These are phyloP conservation scores for Prinsepia uniflora DNA, from an alignment of 306 rosid genomes.

Conservation along the genomic window DNA sequence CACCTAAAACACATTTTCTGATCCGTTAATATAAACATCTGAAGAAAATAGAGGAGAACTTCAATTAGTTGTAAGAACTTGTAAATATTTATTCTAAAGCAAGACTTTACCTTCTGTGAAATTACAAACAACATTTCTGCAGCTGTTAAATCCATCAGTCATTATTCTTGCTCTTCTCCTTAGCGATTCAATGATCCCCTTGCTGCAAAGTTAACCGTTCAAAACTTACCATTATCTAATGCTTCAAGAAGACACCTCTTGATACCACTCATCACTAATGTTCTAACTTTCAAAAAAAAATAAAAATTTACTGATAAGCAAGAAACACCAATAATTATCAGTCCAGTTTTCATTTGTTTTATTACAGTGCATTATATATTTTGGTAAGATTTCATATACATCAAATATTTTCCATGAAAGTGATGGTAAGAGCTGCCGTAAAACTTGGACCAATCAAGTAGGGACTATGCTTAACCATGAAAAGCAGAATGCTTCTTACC, in stretches of 20 bases:
- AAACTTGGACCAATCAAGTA: background rate
- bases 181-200: constrained; percentile 82
- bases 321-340: background rate
- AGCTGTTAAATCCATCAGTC: constrained; percentile 99
- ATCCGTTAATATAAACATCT: constrained; percentile 15
- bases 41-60: background rate
- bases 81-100: background rate
- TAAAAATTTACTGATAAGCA: background rate
- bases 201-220: constrained; percentile 46
- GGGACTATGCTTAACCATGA: background rate
- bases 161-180: constrained; percentile 90
- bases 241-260: constrained; percentile 11
- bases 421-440: background rate
- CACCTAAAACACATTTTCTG: constrained; percentile 57
- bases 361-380: background rate
- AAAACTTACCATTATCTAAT: constrained; percentile 23
- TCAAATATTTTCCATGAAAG: background rate
- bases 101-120: constrained; percentile 82
- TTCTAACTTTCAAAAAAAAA: background rate
- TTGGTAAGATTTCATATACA: background rate
- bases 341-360: background rate
- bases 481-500: constrained; percentile 39
- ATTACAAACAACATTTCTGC: constrained; percentile 95
- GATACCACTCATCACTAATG: constrained; percentile 2
- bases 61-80: background rate